Percentiles rank a stretch among this genome's conserved stretches.
phyloP scores from a whole-genome alignment of 352 stramenopile genomes.

The Globisporangium paroecandrum region DNA sequence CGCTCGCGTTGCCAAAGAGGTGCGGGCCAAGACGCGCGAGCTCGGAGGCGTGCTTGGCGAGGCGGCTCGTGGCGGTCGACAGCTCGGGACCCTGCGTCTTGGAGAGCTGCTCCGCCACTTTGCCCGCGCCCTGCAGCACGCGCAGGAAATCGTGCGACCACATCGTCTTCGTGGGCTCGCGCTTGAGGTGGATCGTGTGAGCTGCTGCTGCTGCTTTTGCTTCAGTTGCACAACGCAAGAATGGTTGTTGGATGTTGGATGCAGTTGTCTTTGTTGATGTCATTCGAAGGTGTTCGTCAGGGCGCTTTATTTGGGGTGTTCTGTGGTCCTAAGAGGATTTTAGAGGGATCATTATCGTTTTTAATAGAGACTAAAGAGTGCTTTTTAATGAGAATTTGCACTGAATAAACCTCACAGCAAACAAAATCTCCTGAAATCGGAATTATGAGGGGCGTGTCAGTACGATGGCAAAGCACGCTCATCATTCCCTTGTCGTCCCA shows the following conservation, averaged over 20 bases:
- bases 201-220: neutral
- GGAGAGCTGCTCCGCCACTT: constrained; percentile 55
- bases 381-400: too few relatives aligned
- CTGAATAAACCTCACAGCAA: too few relatives aligned
- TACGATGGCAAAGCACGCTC: too few relatives aligned
- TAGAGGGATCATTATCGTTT: too few relatives aligned
- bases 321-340: neutral
- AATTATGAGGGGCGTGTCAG: too few relatives aligned
- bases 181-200: too few relatives aligned
- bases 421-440: too few relatives aligned
- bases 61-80: constrained; percentile 24
- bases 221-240: neutral
- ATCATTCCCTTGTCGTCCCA: too few relatives aligned
- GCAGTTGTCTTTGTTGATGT: neutral
- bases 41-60: constrained; percentile 42
- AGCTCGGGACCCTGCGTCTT: constrained; percentile 35
- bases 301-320: neutral
- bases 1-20: constrained; percentile 28
- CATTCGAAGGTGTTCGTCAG: neutral
- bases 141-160: constrained; percentile 69
- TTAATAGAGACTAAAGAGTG: too few relatives aligned
- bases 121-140: constrained; percentile 63
- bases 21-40: constrained; percentile 46
- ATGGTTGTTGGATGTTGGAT: constrained; percentile 4
- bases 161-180: constrained; percentile 26